Conservation (phyloP, 164 flowering plant genomes). For the Litsea cubeba region DNA sequence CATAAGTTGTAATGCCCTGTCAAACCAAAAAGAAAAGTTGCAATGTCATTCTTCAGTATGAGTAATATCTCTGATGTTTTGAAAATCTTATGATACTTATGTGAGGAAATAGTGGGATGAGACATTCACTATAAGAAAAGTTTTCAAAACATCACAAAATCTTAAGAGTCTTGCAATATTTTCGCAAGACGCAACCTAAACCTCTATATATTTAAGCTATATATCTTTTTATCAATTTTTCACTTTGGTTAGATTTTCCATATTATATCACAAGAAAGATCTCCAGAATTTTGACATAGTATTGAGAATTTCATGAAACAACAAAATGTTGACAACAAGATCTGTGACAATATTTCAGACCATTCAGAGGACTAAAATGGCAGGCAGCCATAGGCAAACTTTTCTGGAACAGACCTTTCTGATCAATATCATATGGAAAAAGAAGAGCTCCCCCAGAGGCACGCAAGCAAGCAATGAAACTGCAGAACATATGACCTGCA, state of each 20-base stretch:
- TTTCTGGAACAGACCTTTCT: constrained; percentile 58
- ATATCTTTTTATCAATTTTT: too few relatives aligned
- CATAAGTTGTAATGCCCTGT: constrained; percentile 95
- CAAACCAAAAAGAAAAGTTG: not conserved
- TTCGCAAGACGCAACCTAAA: not conserved
- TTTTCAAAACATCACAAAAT: not conserved
- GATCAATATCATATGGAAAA: constrained; percentile 89
- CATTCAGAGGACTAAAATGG: not conserved
- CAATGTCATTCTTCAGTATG: too few relatives aligned
- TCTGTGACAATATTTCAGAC: not conserved
- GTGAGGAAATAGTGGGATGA: too few relatives aligned
- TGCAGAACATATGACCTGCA: constrained; percentile 77
- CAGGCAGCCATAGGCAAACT: not conserved
- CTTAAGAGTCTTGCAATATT: not conserved
- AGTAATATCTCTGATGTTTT: too few relatives aligned
- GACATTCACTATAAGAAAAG: too few relatives aligned
- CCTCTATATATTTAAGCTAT: not conserved
- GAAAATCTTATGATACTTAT: too few relatives aligned
- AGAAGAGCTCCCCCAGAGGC: constrained; percentile 87
- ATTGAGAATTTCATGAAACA: too few relatives aligned
- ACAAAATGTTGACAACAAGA: too few relatives aligned
- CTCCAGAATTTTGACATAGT: too few relatives aligned
- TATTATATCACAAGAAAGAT: too few relatives aligned
- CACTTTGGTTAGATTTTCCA: too few relatives aligned
- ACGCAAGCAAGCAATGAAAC: constrained; percentile 86